These are phyloP conservation scores for Combretum micranthum DNA, from an alignment of 345 rosid genomes.

Conservation along the genomic window DNA sequence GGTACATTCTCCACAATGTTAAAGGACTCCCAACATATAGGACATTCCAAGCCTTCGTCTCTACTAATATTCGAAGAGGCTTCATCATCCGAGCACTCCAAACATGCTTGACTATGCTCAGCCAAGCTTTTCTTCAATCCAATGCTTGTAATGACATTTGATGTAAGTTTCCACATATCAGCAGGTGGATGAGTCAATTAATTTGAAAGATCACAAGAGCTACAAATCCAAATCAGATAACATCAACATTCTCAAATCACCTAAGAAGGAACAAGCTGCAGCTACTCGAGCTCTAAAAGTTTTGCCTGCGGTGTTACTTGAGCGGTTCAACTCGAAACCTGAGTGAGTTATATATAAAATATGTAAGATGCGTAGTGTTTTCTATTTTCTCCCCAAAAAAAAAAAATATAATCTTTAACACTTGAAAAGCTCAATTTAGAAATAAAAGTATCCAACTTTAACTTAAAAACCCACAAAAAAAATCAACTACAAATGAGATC, in stretches of 20 bases:
- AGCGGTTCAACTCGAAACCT: too few relatives aligned
- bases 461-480: too few relatives aligned
- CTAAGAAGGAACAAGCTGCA: too few relatives aligned
- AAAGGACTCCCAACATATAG: conserved; percentile 43
- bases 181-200: background rate
- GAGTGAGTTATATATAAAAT: too few relatives aligned
- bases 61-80: conserved; percentile 12
- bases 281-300: too few relatives aligned
- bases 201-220: background rate
- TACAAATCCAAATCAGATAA: background rate
- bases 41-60: conserved; percentile 44
- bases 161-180: conserved; percentile 20
- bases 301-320: too few relatives aligned
- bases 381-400: too few relatives aligned
- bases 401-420: too few relatives aligned
- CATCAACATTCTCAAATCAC: background rate
- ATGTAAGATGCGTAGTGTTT: too few relatives aligned
- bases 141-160: conserved; percentile 16
- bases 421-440: too few relatives aligned
- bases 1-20: conserved; percentile 46
- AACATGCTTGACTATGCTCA: conserved; percentile 15
- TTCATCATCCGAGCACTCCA: conserved; percentile 39
- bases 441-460: too few relatives aligned
- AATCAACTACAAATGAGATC: too few relatives aligned
- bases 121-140: conserved; percentile 15